A percentile compares a stretch with the other conserved stretches of the same genome.
These are phyloP conservation scores for Excoecaria agallocha DNA, from an alignment of 345 rosid species.

Conservation along the genomic window DNA sequence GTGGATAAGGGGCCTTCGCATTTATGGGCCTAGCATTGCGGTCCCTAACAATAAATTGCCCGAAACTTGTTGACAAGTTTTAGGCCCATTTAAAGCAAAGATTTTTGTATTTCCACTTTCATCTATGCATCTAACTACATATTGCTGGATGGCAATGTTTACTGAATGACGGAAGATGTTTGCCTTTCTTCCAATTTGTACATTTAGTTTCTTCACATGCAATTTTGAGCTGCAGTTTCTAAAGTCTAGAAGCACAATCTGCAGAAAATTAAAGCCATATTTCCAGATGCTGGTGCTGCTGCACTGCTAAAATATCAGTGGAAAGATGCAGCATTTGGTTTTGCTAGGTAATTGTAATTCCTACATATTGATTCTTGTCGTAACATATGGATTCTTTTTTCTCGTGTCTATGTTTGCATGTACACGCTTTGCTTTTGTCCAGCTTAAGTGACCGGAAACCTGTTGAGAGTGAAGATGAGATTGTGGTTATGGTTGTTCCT, in stretches of 20 bases:
- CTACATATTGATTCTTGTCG: background rate
- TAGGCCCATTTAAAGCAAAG: background rate
- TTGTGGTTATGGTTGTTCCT: conserved; percentile 91
- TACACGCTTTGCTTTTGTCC: conserved; percentile 18
- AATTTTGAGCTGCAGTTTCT: background rate
- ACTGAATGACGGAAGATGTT: background rate
- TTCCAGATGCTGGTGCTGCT: conserved; percentile 98
- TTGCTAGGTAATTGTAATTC: conserved; percentile 73
- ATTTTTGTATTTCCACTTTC: background rate
- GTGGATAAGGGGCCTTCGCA: too few relatives aligned
- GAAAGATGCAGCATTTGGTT: conserved; percentile 89
- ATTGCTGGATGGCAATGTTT: background rate
- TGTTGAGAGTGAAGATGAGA: conserved; percentile 82
- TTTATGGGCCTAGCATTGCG: too few relatives aligned
- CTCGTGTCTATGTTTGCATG: background rate
- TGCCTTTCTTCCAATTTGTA: background rate
- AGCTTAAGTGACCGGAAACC: conserved; percentile 94
- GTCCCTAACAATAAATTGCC: too few relatives aligned
- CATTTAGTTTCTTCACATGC: background rate
- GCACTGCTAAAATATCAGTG: conserved; percentile 82
- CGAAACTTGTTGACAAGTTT: background rate
- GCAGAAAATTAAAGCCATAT: conserved; percentile 85
- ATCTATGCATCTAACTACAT: too few relatives aligned
- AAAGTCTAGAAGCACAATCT: conserved; percentile 14
- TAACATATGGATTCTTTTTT: background rate